phyloP scores from a whole-genome alignment of 208 protist species.

The Porcisia deanei region DNA sequence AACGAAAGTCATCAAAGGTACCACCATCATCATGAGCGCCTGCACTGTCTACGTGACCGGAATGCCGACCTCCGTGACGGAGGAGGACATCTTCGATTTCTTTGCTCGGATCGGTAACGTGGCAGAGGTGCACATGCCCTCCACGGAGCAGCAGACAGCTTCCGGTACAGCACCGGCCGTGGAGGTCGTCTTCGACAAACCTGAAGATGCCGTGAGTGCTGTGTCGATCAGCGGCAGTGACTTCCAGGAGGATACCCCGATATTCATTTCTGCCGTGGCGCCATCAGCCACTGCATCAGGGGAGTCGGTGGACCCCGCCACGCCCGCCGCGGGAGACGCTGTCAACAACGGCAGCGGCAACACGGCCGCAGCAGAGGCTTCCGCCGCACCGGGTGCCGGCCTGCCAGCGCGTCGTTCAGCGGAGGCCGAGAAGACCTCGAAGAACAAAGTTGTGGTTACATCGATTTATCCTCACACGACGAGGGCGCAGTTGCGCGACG shows the following conservation, averaged over 20 bases:
- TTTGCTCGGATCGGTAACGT: conserved; percentile 68
- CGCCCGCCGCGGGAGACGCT: background rate
- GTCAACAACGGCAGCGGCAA: background rate
- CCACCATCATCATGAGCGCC: conserved; percentile 12
- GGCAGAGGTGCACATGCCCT: conserved; percentile 37
- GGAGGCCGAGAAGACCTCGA: conserved; percentile 1
- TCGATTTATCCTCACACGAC: conserved; percentile 35
- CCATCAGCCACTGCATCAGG: conserved; percentile 8
- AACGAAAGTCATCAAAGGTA: background rate
- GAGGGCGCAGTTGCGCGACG: conserved; percentile 35
- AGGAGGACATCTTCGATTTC: conserved; percentile 67
- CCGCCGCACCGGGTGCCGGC: background rate
- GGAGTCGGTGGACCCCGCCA: conserved; percentile 12
- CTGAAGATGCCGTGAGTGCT: conserved; percentile 27
- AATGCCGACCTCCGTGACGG: conserved; percentile 42
- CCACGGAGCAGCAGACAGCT: background rate
- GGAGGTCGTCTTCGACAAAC: conserved; percentile 29
- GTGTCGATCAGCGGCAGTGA: conserved; percentile 43
- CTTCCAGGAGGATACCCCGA: conserved; percentile 28
- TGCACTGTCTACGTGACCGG: conserved; percentile 44
- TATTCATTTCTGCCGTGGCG: conserved; percentile 29
- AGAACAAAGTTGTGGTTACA: conserved; percentile 45
- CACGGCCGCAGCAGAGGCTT: background rate
- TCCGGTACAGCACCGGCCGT: conserved; percentile 1
- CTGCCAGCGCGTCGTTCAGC: conserved; percentile 6